Conservation (phyloP, 2,329 filamentous ascomycete genomes). For the Arachnomyces sp. region DNA sequence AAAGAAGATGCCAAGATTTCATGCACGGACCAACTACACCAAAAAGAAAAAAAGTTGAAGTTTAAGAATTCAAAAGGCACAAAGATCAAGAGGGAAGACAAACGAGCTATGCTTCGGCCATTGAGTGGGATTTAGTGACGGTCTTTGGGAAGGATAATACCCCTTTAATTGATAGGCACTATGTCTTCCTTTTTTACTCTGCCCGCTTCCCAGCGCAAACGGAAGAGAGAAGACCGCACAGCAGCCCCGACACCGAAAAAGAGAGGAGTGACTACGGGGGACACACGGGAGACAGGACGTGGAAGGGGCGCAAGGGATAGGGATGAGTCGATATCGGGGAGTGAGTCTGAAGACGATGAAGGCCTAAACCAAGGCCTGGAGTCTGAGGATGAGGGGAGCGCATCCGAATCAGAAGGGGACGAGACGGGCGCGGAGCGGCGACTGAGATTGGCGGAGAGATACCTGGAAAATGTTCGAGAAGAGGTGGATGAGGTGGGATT, state of each 20-base stretch:
- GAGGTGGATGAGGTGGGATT: slow-evolving; percentile 81
- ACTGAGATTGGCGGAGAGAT: slow-evolving; percentile 79
- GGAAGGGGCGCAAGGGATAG: slow-evolving; percentile 39
- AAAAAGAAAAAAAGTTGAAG: slow-evolving; percentile 24
- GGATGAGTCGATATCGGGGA: slow-evolving; percentile 80
- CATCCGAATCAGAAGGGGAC: slow-evolving; percentile 61
- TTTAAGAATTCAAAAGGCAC: slow-evolving; percentile 7
- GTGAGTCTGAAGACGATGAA: slow-evolving; percentile 63
- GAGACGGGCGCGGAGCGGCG: slow-evolving; percentile 88
- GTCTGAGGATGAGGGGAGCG: slow-evolving; percentile 43
- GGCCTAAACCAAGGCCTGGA: slow-evolving; percentile 37
- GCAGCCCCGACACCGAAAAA: slow-evolving; percentile 38
- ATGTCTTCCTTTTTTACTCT: slow-evolving; percentile 97
- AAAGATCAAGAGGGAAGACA: neutral
- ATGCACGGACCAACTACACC: slow-evolving; percentile 23
- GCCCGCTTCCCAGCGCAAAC: slow-evolving; percentile 79
- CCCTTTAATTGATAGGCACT: neutral
- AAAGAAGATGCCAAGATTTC: slow-evolving; percentile 10
- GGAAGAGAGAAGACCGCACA: slow-evolving; percentile 58
- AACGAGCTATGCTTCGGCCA: neutral
- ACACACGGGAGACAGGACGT: slow-evolving; percentile 29
- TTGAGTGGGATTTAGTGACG: neutral
- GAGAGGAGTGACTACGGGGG: slow-evolving; percentile 31
- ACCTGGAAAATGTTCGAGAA: slow-evolving; percentile 79
- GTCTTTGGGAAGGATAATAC: slow-evolving; percentile 1